Evolutionary conservation across 495 filamentous ascomycete genomes (phyloP).

Genomic region (Tetracladium setigerum): DNA sequence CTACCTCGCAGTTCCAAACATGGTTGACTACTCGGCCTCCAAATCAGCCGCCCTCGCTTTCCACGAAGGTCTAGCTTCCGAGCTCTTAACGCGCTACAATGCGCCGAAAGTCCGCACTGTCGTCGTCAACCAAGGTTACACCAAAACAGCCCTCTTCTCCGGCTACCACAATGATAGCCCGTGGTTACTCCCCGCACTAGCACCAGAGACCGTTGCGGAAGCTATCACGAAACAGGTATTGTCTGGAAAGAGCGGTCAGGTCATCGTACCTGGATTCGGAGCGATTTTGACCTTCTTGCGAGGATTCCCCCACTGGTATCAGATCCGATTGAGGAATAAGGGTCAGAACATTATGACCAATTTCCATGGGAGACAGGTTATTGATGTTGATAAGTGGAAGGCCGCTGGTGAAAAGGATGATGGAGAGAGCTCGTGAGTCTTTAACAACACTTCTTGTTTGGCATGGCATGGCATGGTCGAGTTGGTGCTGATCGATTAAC

Average conservation of each 20-base stretch:
- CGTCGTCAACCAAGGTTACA: conserved; percentile 57
- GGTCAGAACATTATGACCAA: conserved; percentile 34
- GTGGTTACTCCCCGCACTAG: conserved; percentile 47
- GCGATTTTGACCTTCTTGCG: conserved; percentile 25
- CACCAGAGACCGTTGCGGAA: conserved; percentile 59
- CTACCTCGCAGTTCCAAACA: conserved; percentile 51
- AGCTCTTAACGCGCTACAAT: conserved; percentile 52
- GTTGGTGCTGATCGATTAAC: not conserved
- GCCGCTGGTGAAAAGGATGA: conserved; percentile 27
- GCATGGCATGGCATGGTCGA: not conserved
- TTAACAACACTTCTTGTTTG: not conserved
- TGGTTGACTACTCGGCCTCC: conserved; percentile 60
- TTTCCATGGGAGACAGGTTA: conserved; percentile 39
- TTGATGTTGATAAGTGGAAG: conserved; percentile 37
- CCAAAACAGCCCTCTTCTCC: conserved; percentile 52
- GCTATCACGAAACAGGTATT: conserved; percentile 52
- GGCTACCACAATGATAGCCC: conserved; percentile 43
- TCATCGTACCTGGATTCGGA: conserved; percentile 43
- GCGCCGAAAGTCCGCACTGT: conserved; percentile 59
- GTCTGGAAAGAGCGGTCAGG: conserved; percentile 46
- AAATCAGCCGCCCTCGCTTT: conserved; percentile 62
- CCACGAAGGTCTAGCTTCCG: conserved; percentile 61
- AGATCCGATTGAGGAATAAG: conserved; percentile 26
- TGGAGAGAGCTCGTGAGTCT: conserved; percentile 13
- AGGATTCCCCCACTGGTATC: conserved; percentile 39